Base-by-base conservation (phyloP, 1,139 yeast species). In the Debaryomycetaceae sp. region DNA sequence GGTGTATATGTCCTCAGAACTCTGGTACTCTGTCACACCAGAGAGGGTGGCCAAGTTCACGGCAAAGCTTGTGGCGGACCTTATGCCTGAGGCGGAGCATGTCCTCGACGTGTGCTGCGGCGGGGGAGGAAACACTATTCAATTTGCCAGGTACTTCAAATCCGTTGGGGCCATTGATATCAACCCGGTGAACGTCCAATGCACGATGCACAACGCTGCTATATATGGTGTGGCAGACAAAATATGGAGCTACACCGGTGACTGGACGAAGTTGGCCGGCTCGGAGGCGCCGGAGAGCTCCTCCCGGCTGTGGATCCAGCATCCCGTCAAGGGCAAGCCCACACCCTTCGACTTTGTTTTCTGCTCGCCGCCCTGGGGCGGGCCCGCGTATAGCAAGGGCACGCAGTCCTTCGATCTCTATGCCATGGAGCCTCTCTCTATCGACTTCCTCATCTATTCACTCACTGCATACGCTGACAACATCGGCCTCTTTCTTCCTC, bases 291-390 rank as follows among this genome's bases (percentile, higher is more conserved):
- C 38, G 45, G 68, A 46, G 1, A 27, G 37, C 2, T 39, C 46
- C 6, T 51, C 55, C 22, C 53, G 52, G 6, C 56, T 54, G 37
- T 70, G 75, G 75, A 57, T 65, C 5, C 71, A 73, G 1, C 48
- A 54, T 34, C 48, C 48, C 7, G 54, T 51, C 38, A 45, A 44
- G 35, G 40, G 42, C 9, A 49, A 63, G 0, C 41, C 49, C 11
- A 46, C 53, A n/a, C 63, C 68, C 3, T 73, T 83, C 37, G 95
- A 87, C 55, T 75, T 87, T 39, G 73, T 86, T 6, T 91, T 89
- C 64, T 77, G 84, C 23, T 88, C 97, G 5, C 98, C 98, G 0
- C 98, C 98, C 0, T 93, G 99, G 99, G 98, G 98, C 13, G 99
- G 99, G 0, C 89, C 95, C 0, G 61, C 67, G 5, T 93, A 91